Evolutionary conservation across 768 basidiomycete species (phyloP).

Genomic region (button mushroom (Agaricus bisporus)): DNA sequence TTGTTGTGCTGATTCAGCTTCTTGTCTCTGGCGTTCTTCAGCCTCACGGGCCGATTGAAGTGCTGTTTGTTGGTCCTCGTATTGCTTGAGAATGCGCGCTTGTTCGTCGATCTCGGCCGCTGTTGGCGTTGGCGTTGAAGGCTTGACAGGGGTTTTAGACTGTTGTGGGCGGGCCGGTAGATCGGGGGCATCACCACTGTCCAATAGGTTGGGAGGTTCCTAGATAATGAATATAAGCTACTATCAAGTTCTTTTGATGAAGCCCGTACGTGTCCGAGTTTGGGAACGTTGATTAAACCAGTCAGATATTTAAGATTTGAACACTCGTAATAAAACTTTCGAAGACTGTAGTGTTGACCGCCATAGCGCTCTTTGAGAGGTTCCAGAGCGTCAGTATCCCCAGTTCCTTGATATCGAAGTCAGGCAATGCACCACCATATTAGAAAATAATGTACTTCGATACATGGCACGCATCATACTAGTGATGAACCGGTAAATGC

Average conservation of each 20-base stretch:
- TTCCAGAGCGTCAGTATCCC: slow-evolving; percentile 82
- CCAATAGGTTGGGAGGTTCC: slow-evolving; percentile 95
- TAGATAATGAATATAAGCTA: slow-evolving; percentile 22
- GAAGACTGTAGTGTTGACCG: slow-evolving; percentile 86
- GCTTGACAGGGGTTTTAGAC: slow-evolving; percentile 51
- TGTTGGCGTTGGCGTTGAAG: slow-evolving; percentile 65
- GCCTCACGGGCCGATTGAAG: slow-evolving; percentile 75
- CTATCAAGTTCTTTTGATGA: not conserved
- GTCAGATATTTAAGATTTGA: slow-evolving; percentile 98
- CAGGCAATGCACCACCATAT: not conserved
- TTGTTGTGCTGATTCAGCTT: slow-evolving; percentile 73
- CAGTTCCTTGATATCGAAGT: slow-evolving; percentile 58
- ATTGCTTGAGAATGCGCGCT: slow-evolving; percentile 89
- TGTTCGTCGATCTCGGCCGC: slow-evolving; percentile 80
- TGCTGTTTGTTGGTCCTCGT: slow-evolving; percentile 91
- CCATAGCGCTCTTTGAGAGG: slow-evolving; percentile 84
- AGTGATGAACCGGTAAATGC: slow-evolving; percentile 97
- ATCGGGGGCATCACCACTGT: slow-evolving; percentile 78
- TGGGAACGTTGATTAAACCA: slow-evolving; percentile 96
- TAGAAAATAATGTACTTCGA: slow-evolving; percentile 45
- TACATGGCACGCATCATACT: slow-evolving; percentile 99
- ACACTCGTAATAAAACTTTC: slow-evolving; percentile 99
- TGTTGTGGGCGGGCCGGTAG: slow-evolving; percentile 78
- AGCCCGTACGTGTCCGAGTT: slow-evolving; percentile 74
- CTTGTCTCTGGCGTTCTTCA: slow-evolving; percentile 76